Evolutionary conservation across 257 asterid genomes (phyloP).

Genomic region (Ehretia macrophylla): DNA sequence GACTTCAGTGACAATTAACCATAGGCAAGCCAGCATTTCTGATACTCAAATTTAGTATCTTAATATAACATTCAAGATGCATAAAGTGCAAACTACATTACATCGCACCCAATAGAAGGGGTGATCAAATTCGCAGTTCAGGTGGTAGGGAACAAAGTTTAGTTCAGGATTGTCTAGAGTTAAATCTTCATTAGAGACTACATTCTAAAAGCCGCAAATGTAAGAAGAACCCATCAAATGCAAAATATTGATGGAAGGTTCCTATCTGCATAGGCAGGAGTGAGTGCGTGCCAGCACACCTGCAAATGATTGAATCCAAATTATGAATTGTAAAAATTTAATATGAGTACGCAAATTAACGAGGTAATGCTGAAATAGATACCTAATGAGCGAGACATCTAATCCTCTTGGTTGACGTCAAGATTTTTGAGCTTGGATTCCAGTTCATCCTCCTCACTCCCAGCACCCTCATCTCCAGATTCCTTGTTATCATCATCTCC

Average conservation of each 20-base stretch:
- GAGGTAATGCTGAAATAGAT: not conserved
- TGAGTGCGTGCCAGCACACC: not conserved
- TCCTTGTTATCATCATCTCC: constrained; percentile 63
- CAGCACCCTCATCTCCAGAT: constrained; percentile 62
- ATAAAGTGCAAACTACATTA: not conserved
- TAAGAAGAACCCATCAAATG: not conserved
- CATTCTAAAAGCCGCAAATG: not conserved
- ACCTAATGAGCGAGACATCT: constrained; percentile 1
- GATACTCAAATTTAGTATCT: no score
- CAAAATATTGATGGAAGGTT: constrained; percentile 1
- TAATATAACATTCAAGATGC: not conserved
- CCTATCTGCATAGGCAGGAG: not conserved
- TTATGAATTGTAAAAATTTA: not conserved
- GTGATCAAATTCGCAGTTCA: not conserved
- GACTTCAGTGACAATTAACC: no score
- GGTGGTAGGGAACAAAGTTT: not conserved
- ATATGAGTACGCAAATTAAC: not conserved
- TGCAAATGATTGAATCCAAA: not conserved
- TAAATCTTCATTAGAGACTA: not conserved
- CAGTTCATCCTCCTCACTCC: constrained; percentile 55
- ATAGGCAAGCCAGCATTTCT: no score
- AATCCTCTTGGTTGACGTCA: constrained; percentile 50
- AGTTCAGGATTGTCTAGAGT: not conserved
- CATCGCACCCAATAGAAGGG: not conserved
- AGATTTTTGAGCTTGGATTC: constrained; percentile 67